A percentile compares a stretch with the other conserved stretches of the same genome.
Conservation (phyloP, 352 stramenopile genomes). For the Globisporangium apiculatum region DNA sequence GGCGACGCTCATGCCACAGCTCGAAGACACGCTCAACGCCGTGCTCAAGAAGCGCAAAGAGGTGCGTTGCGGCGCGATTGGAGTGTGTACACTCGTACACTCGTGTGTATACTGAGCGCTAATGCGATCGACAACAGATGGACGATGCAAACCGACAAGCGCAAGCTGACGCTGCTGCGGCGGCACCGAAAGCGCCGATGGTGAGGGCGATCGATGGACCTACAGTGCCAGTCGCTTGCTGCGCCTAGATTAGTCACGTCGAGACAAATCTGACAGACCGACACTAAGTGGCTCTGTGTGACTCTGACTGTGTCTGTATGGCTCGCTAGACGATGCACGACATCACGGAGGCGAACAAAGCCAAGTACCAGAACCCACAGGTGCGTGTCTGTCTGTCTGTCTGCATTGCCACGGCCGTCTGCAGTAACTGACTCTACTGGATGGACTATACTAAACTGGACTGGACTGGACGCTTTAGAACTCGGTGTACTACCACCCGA, state of each 20-base stretch:
- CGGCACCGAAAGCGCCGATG: constrained; percentile 17
- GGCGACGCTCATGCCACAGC: constrained; percentile 13
- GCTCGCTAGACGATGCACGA: constrained; percentile 39
- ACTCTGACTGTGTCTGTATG: constrained; percentile 2
- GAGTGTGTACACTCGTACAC: not conserved
- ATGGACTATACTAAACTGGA: too few species aligned
- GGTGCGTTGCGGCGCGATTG: constrained; percentile 9
- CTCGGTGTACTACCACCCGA: constrained; percentile 79
- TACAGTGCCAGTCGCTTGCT: not conserved
- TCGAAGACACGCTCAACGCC: constrained; percentile 59
- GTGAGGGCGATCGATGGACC: constrained; percentile 5
- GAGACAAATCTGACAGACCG: not conserved
- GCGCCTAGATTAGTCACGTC: not conserved
- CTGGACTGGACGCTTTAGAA: constrained; percentile 23
- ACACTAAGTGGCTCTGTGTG: not conserved
- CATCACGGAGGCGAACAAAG: constrained; percentile 42
- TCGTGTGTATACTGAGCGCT: not conserved
- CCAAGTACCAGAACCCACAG: constrained; percentile 67
- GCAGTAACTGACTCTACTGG: too few species aligned
- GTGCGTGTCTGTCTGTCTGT: constrained; percentile 9
- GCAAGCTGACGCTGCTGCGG: constrained; percentile 14
- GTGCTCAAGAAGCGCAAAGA: constrained; percentile 71
- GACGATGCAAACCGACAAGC: constrained; percentile 33
- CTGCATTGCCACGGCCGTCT: too few species aligned
- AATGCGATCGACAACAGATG: constrained; percentile 15